phyloP scores from a whole-genome alignment of 2,329 filamentous ascomycete species.

The Plectosphaerella sp. region DNA sequence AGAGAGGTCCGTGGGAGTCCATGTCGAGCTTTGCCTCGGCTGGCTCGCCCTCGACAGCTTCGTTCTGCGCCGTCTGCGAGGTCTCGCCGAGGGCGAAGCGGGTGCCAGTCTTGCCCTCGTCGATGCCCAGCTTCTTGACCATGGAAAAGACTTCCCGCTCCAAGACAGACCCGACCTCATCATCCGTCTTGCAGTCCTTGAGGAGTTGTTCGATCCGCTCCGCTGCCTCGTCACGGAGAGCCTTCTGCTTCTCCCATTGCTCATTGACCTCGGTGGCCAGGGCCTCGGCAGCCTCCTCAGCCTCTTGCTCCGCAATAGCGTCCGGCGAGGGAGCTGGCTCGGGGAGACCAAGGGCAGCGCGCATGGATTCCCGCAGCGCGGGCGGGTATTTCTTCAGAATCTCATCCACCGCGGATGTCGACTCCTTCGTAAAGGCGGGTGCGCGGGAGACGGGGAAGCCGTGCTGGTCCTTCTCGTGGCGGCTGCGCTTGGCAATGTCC shows the following conservation, averaged over 20 bases:
- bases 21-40: constrained; percentile 34
- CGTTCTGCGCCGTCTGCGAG: constrained; percentile 8
- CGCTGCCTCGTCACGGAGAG: constrained; percentile 40
- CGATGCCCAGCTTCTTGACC: constrained; percentile 51
- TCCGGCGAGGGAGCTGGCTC: not conserved
- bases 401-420: not conserved
- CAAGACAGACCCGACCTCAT: constrained; percentile 62
- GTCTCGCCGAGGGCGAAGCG: constrained; percentile 2
- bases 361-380: constrained; percentile 32
- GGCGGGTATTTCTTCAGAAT: constrained; percentile 31
- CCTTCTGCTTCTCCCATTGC: constrained; percentile 32
- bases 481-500: constrained; percentile 23
- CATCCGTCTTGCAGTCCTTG: constrained; percentile 51
- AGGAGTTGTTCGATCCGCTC: constrained; percentile 50
- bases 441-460: too few species aligned
- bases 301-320: not conserved
- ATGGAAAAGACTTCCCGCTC: constrained; percentile 63
- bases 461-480: not conserved
- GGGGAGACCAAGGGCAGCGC: constrained; percentile 32
- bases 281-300: constrained; percentile 7
- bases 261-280: constrained; percentile 2
- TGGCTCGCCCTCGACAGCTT: constrained; percentile 3
- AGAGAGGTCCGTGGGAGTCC: constrained; percentile 59
- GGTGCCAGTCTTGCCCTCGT: constrained; percentile 16
- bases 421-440: too few species aligned